Evolutionary conservation across 176 grass and related monocot species (phyloP), one percentile per base, ranked within the genome.

Genomic region (Carex myosuroides): DNA sequence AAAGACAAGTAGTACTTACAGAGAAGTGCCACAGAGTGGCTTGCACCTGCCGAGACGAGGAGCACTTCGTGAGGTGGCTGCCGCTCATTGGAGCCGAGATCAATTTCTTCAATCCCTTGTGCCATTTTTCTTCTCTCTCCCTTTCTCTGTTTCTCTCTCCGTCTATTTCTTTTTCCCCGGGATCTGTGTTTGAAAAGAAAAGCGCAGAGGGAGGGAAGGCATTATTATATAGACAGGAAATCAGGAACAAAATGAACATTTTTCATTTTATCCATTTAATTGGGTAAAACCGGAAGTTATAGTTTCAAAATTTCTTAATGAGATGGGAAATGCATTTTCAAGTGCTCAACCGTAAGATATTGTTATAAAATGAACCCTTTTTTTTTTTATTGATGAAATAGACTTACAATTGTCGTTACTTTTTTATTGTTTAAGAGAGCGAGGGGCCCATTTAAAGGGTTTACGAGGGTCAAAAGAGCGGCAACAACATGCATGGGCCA

Each of bases 41-140:
- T 94, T 16, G 92, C 92, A 56, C 92, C 92, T 57, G 87, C 89
- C 68, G 89, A 94, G 83, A 94, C 87, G 60, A 94, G 79, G 33
- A 88, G 56, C 58, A 94, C 87, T 81, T 81, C 57, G n/a, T n/a
- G 79, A 71, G 6, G 35, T 4, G 14, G 68, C 35, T 44, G 37
- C 37, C 9, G 16, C 9, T 39, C 68, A 44, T 71, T 39, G 59
- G 78, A 62, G 3, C 42, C 29, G 20, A 63, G 46, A 48, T 48
- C 46, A 10, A 48, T 48, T 9, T 10, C 16, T 39, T 57, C 55
- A 21, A 3, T 41, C 9, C 11, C 30, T 81, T 44, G 57, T 13
- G 56, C 57, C 79, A 81, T 81, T 79, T 39, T 44, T 50, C 37
- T 76, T 50, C 71, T 2, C 58, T 41, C 56, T 63, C 17, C 1